Evolutionary conservation across 2,329 filamentous ascomycete species (phyloP).

Genomic region (Chaetothyriales sp.): DNA sequence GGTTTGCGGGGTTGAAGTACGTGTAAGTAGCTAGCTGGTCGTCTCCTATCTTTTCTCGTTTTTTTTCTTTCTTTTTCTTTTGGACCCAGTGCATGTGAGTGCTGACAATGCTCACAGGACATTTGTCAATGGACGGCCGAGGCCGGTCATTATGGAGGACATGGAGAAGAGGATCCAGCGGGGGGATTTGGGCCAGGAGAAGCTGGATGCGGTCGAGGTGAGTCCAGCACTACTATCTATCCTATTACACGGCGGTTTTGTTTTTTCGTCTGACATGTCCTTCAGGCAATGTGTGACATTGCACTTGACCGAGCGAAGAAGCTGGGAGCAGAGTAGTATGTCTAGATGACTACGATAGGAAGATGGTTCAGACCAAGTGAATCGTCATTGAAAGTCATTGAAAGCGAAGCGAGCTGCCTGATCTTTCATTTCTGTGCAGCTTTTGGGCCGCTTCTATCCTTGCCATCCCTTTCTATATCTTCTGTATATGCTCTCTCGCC

Average conservation of each 20-base stretch:
- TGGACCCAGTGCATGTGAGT: background rate
- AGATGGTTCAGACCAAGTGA: too few species aligned
- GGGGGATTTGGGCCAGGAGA: conserved; percentile 51
- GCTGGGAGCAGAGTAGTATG: conserved; percentile 22
- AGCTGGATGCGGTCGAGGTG: conserved; percentile 60
- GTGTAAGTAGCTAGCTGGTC: conserved; percentile 35
- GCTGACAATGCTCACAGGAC: conserved; percentile 34
- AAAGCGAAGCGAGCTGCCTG: too few species aligned
- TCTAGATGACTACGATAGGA: too few species aligned
- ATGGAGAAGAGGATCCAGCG: conserved; percentile 61
- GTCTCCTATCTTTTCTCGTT: too few species aligned
- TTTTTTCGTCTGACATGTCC: conserved; percentile 11
- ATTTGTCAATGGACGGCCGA: conserved; percentile 70
- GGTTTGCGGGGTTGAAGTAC: conserved; percentile 69
- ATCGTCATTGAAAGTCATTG: too few species aligned
- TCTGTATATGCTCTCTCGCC: background rate
- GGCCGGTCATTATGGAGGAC: conserved; percentile 62
- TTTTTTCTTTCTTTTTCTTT: too few species aligned
- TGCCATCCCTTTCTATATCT: background rate
- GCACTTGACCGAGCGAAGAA: conserved; percentile 64
- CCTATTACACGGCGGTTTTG: too few species aligned
- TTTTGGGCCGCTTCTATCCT: background rate
- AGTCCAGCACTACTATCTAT: conserved; percentile 17
- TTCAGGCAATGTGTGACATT: conserved; percentile 79
- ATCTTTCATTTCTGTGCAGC: too few species aligned